A percentile compares a stretch with the other conserved stretches of the same genome.
These are phyloP conservation scores for Trichoderma cornu-damae DNA, from an alignment of 2,329 filamentous ascomycete species.

Conservation along the genomic window DNA sequence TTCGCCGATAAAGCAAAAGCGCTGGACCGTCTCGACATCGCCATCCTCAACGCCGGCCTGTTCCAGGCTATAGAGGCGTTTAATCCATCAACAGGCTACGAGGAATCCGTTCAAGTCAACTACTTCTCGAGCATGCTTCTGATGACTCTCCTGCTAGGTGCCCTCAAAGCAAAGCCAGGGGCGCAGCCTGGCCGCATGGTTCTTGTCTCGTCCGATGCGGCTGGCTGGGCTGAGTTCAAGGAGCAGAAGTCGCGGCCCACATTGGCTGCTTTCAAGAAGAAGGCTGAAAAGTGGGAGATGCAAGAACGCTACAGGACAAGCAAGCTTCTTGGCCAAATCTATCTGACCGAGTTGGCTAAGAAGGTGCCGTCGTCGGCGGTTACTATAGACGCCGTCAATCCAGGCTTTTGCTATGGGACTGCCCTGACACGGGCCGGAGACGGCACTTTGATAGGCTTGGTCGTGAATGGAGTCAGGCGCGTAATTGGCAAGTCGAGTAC, in stretches of 20 bases:
- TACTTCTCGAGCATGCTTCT: constrained; percentile 6
- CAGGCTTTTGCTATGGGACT: constrained; percentile 7
- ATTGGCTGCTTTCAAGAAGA: neutral
- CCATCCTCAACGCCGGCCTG: neutral
- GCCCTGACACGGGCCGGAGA: neutral
- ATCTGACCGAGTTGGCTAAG: neutral
- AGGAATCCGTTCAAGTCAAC: neutral
- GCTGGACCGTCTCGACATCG: neutral
- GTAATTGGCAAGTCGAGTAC: neutral
- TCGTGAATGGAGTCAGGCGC: neutral
- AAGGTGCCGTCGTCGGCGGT: neutral
- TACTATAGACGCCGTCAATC: neutral
- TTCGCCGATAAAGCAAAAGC: neutral
- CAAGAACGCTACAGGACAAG: constrained; percentile 3
- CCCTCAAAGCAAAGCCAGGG: neutral
- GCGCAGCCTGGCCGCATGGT: neutral
- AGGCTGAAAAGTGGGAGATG: neutral
- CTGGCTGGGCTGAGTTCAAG: neutral
- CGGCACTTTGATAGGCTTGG: neutral
- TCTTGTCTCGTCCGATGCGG: neutral
- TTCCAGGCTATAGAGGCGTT: neutral
- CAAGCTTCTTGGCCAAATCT: neutral
- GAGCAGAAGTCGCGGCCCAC: neutral
- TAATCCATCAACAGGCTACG: neutral
- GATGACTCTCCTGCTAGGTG: neutral